These are phyloP conservation scores for Scheffersomyces ergatensis DNA, from an alignment of 805 yeast species.

Conservation along the genomic window DNA sequence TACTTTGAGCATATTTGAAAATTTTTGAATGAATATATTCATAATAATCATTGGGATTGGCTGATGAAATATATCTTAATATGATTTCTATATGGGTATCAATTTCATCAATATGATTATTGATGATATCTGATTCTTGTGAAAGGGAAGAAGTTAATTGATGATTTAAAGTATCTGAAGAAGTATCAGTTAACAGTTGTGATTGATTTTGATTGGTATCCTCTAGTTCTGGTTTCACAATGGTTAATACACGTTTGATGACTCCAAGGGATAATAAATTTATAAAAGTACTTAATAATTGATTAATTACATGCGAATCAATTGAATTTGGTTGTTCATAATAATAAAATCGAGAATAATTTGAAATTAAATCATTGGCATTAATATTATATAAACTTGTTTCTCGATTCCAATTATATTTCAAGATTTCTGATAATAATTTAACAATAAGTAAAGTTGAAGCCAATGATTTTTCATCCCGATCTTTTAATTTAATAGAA, in stretches of 20 bases:
- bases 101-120: constrained; percentile 20
- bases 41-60: constrained; percentile 33
- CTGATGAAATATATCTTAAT: constrained; percentile 32
- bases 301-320: constrained; percentile 12
- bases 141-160: background rate
- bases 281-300: constrained; percentile 26
- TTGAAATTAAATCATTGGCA: constrained; percentile 10
- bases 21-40: constrained; percentile 21
- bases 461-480: constrained; percentile 27
- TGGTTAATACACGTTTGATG: constrained; percentile 24
- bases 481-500: constrained; percentile 18
- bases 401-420: constrained; percentile 26
- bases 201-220: background rate
- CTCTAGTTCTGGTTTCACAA: constrained; percentile 13
- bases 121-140: constrained; percentile 1
- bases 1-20: constrained; percentile 18
- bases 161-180: background rate
- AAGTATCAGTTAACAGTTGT: background rate
- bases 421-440: constrained; percentile 26
- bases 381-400: constrained; percentile 7
- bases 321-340: constrained; percentile 28
- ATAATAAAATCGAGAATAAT: constrained; percentile 26
- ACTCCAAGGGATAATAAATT: constrained; percentile 28
- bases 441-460: constrained; percentile 31
- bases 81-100: constrained; percentile 30